Conservation (phyloP, 495 filamentous ascomycete species). For the Aspergillus panamensis region DNA sequence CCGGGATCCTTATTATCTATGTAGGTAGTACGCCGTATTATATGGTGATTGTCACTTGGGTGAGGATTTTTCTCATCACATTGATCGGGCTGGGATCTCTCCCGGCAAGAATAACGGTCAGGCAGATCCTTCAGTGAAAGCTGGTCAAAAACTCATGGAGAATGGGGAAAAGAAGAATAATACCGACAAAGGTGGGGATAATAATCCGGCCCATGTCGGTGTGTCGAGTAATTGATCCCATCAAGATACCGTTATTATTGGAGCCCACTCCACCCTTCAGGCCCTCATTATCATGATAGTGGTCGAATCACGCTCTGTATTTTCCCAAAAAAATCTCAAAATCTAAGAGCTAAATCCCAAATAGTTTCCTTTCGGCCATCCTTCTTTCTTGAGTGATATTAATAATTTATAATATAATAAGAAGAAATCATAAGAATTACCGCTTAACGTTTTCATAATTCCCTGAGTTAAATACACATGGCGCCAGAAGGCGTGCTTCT, state of each 20-base stretch:
- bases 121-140: too few relatives aligned
- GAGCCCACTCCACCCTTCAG: constrained; percentile 12
- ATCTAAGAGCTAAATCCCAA: background rate
- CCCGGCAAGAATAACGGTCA: too few relatives aligned
- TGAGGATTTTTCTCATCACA: too few relatives aligned
- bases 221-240: constrained; percentile 2
- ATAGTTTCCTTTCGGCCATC: constrained; percentile 5
- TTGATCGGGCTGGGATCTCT: too few relatives aligned
- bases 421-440: too few relatives aligned
- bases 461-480: too few relatives aligned
- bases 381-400: background rate
- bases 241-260: constrained; percentile 12
- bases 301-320: constrained; percentile 13
- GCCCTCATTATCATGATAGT: constrained; percentile 12
- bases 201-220: background rate
- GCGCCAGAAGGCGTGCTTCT: too few relatives aligned
- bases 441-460: too few relatives aligned
- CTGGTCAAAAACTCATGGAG: background rate
- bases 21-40: too few relatives aligned
- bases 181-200: background rate
- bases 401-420: background rate
- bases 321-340: constrained; percentile 7
- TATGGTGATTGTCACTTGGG: too few relatives aligned
- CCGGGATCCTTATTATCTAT: too few relatives aligned
- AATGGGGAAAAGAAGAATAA: background rate